phyloP scores from a whole-genome alignment of 2,329 filamentous ascomycete species.

The Phoma herbarum region DNA sequence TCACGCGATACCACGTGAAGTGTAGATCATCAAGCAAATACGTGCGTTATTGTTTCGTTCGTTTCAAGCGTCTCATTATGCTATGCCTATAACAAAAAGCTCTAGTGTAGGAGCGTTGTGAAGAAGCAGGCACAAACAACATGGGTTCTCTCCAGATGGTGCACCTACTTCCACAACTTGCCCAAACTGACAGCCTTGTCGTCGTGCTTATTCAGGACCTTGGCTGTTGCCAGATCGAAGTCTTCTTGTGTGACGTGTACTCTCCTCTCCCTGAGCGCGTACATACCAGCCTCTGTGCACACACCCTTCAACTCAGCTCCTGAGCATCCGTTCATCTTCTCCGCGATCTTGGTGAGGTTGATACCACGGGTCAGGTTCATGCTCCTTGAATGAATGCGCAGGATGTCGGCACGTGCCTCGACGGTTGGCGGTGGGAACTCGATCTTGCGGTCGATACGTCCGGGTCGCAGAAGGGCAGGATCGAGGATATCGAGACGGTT shows the following conservation, averaged over 20 bases:
- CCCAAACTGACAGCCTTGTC: conserved; percentile 94
- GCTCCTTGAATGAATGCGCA: conserved; percentile 95
- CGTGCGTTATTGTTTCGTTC: conserved; percentile 16
- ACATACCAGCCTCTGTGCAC: conserved; percentile 99
- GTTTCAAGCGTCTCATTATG: conserved; percentile 18
- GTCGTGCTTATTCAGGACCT: conserved; percentile 99
- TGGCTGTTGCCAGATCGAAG: conserved; percentile 97
- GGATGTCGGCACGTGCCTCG: conserved; percentile 95
- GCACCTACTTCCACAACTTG: conserved; percentile 79
- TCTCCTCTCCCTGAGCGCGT: conserved; percentile 89
- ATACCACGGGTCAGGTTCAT: conserved; percentile 99
- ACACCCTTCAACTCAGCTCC: conserved; percentile 98
- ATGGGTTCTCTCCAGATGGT: background rate
- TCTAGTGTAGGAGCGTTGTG: conserved; percentile 7
- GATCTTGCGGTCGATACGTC: conserved; percentile 97
- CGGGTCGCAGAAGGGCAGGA: conserved; percentile 91
- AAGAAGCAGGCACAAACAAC: conserved; percentile 7
- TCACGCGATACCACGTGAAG: conserved; percentile 21
- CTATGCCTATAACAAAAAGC: conserved; percentile 31
- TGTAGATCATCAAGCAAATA: background rate
- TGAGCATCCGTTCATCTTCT: conserved; percentile 99
- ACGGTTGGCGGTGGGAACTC: conserved; percentile 97
- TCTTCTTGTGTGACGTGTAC: conserved; percentile 99
- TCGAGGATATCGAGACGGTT: conserved; percentile 98
- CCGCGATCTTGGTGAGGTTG: conserved; percentile 96